Percentiles rank a stretch among this genome's conserved stretches.
Conservation (phyloP, 2,329 filamentous ascomycete genomes). For the Pseudogymnoascus sp. region DNA sequence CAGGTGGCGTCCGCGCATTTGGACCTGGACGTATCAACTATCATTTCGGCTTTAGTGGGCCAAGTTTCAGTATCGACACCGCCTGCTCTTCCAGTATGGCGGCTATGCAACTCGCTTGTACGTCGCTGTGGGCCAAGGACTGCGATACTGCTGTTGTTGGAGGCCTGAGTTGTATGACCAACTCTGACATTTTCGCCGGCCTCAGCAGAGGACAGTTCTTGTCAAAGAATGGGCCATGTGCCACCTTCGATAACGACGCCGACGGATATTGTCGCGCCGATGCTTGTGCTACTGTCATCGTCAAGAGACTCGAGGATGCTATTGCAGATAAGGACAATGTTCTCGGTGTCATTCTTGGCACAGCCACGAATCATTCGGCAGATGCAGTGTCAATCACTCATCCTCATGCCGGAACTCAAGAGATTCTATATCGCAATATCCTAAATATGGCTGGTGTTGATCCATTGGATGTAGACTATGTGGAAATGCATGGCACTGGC, state of each 20-base stretch:
- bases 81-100: constrained; percentile 37
- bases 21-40: constrained; percentile 33
- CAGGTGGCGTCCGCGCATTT: constrained; percentile 29
- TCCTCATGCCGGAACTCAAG: constrained; percentile 71
- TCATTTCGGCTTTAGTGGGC: constrained; percentile 38
- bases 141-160: constrained; percentile 29
- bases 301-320: constrained; percentile 46
- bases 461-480: constrained; percentile 70
- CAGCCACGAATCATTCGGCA: constrained; percentile 74
- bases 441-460: constrained; percentile 68
- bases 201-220: constrained; percentile 28
- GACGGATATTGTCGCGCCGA: constrained; percentile 51
- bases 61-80: constrained; percentile 35
- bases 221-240: constrained; percentile 38
- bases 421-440: constrained; percentile 62
- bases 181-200: constrained; percentile 27
- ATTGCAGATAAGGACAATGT: constrained; percentile 45
- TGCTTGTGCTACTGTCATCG: constrained; percentile 40
- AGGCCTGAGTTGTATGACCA: constrained; percentile 27
- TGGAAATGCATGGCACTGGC: constrained; percentile 87
- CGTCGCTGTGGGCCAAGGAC: constrained; percentile 25
- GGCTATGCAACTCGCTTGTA: constrained; percentile 28
- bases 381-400: constrained; percentile 79
- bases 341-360: constrained; percentile 55
- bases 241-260: constrained; percentile 41